Percentiles rank a stretch among this genome's conserved stretches.
These are phyloP conservation scores for Leavenworthia alabamica DNA, from an alignment of 345 rosid species.

Conservation along the genomic window DNA sequence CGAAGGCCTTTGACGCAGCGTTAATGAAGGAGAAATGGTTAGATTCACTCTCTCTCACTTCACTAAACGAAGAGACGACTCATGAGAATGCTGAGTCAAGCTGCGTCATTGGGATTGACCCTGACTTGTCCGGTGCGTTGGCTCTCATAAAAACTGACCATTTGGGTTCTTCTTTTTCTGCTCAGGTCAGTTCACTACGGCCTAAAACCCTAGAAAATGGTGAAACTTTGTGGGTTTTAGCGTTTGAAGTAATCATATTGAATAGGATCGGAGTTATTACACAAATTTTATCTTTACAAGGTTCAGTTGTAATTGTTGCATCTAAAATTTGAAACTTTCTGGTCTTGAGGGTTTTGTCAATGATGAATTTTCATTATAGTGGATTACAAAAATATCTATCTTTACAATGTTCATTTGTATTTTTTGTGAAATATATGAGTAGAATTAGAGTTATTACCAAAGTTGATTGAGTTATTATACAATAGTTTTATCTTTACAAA, in stretches of 20 bases:
- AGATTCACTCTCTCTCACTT: slow-evolving; percentile 50
- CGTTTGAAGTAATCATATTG: neutral
- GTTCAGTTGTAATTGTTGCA: neutral
- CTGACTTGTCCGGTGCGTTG: slow-evolving; percentile 74
- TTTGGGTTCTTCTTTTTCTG: slow-evolving; percentile 40
- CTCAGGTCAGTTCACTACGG: slow-evolving; percentile 32
- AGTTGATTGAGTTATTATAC: neutral
- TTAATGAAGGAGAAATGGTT: slow-evolving; percentile 55
- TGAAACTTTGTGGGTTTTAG: neutral
- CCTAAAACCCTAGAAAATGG: neutral
- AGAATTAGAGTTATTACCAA: neutral
- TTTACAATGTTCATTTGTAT: neutral
- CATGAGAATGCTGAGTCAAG: slow-evolving; percentile 22
- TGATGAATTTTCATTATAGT: neutral
- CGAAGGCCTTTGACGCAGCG: slow-evolving; percentile 28
- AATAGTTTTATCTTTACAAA: too few relatives aligned
- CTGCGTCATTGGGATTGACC: slow-evolving; percentile 80
- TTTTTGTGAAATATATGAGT: neutral
- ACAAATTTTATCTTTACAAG: neutral
- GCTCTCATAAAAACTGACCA: slow-evolving; percentile 53
- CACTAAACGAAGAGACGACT: slow-evolving; percentile 10
- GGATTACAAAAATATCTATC: neutral
- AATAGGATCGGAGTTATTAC: neutral
- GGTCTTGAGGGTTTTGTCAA: neutral
- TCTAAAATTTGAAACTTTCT: neutral